A percentile compares a stretch with the other conserved stretches of the same genome.
Evolutionary conservation across 2,329 filamentous ascomycete species (phyloP).

Genomic region (Sporothrix luriei): DNA sequence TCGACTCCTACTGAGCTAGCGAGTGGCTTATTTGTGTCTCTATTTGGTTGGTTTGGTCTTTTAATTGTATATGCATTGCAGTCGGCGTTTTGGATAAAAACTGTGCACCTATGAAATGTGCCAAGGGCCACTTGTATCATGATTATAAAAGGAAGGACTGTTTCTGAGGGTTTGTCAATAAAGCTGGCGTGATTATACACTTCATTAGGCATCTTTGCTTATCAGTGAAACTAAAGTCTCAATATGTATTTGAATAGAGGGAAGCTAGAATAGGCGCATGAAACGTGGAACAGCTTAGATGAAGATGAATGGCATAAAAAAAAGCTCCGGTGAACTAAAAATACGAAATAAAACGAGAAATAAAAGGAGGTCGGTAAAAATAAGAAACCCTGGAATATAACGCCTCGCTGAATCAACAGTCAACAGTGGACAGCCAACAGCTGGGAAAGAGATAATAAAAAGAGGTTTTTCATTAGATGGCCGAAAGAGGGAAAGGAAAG

Average conservation of each 20-base stretch:
- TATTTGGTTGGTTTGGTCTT: not conserved
- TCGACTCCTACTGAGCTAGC: constrained; percentile 49
- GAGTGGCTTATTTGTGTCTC: not conserved
- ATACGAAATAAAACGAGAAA: constrained; percentile 3
- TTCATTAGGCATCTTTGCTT: not conserved
- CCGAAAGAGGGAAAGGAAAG: not conserved
- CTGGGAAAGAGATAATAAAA: constrained; percentile 13
- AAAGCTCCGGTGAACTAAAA: not conserved
- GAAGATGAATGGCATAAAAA: not conserved
- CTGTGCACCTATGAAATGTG: not conserved
- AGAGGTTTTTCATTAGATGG: not conserved
- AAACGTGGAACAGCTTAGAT: not conserved
- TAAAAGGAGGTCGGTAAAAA: not conserved
- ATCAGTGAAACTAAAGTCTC: not conserved
- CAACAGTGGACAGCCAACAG: constrained; percentile 23
- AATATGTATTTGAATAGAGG: not conserved
- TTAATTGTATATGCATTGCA: constrained; percentile 17
- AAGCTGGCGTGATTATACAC: not conserved
- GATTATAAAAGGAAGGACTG: not conserved
- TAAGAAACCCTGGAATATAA: constrained; percentile 24
- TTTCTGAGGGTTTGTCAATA: not conserved
- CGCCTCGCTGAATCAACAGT: constrained; percentile 34
- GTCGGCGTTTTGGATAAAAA: constrained; percentile 11
- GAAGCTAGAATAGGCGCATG: not conserved
- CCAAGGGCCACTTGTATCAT: not conserved